These are phyloP conservation scores for Fusarium nanum DNA, from an alignment of 2,329 filamentous ascomycete species.

Conservation along the genomic window DNA sequence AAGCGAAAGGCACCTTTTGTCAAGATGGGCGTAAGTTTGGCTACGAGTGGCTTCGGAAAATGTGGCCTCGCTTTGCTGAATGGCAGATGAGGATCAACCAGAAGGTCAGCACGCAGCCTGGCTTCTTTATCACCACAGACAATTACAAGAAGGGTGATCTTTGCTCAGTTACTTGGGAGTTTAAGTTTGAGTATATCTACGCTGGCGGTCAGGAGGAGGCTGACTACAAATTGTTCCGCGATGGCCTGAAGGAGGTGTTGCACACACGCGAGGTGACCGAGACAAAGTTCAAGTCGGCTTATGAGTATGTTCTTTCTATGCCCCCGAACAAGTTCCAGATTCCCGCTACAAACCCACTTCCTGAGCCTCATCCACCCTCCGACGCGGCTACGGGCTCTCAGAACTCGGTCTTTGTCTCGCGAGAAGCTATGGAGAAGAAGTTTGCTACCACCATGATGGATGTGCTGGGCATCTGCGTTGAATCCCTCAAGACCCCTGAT, in stretches of 20 bases:
- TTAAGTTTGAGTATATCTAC: constrained; percentile 9
- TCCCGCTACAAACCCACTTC: neutral
- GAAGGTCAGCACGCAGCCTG: constrained; percentile 11
- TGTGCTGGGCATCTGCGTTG: neutral
- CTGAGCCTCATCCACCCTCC: neutral
- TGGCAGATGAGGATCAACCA: constrained; percentile 6
- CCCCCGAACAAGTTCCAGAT: neutral
- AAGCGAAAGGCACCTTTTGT: neutral
- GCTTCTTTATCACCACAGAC: neutral
- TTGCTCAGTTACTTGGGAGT: neutral
- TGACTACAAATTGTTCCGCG: neutral
- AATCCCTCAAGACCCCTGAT: neutral
- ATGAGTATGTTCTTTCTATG: constrained; percentile 3
- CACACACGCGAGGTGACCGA: neutral
- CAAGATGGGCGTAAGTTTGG: neutral
- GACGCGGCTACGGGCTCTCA: constrained; percentile 6
- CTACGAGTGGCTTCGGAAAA: neutral
- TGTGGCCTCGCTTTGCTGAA: constrained; percentile 2
- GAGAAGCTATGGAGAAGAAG: neutral
- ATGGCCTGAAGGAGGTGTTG: neutral
- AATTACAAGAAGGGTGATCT: neutral
- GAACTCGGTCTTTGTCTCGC: constrained; percentile 9
- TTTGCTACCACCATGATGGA: constrained; percentile 13
- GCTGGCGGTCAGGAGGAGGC: neutral
- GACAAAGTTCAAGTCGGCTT: neutral